phyloP scores from a whole-genome alignment of 768 basidiomycete species.

The Phlebiopsis gigantea region DNA sequence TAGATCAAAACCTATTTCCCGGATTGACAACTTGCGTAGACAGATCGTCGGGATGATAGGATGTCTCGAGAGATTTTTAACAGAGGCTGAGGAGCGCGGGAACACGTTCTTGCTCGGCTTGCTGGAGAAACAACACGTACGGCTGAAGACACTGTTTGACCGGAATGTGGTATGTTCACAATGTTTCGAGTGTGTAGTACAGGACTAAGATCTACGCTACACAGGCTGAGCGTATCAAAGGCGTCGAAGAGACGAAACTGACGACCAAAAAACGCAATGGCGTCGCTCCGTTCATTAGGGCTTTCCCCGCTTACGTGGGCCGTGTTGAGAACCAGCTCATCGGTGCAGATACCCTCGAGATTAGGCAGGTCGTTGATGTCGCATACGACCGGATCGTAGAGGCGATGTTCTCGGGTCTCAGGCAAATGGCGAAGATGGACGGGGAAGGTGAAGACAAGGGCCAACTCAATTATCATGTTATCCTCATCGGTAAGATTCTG shows the following conservation, averaged over 20 bases:
- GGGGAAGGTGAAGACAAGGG: conserved; percentile 95
- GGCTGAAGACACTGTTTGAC: conserved; percentile 72
- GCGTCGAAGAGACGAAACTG: conserved; percentile 86
- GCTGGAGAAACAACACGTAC: conserved; percentile 78
- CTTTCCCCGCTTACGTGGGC: conserved; percentile 85
- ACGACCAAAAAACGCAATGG: conserved; percentile 92
- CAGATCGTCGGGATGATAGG: conserved; percentile 82
- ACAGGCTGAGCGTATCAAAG: conserved; percentile 82
- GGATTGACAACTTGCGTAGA: conserved; percentile 34
- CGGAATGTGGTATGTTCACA: conserved; percentile 56
- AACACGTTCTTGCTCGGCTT: conserved; percentile 67
- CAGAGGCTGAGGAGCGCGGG: conserved; percentile 74
- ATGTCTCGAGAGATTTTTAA: conserved; percentile 68
- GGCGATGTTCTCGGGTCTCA: conserved; percentile 87
- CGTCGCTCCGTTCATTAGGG: conserved; percentile 85
- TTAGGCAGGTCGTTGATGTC: conserved; percentile 69
- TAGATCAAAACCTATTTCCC: conserved; percentile 6
- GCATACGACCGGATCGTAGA: conserved; percentile 88
- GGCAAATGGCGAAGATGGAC: conserved; percentile 94
- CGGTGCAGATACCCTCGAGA: conserved; percentile 69
- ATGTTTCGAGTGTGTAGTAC: background rate
- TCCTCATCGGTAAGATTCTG: conserved; percentile 73
- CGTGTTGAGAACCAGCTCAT: conserved; percentile 82
- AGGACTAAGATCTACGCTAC: background rate
- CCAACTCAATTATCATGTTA: conserved; percentile 93